Evolutionary conservation across 2,329 filamentous ascomycete species (phyloP), one percentile per base, ranked within the genome.

Genomic region (Colletotrichum cereale): DNA sequence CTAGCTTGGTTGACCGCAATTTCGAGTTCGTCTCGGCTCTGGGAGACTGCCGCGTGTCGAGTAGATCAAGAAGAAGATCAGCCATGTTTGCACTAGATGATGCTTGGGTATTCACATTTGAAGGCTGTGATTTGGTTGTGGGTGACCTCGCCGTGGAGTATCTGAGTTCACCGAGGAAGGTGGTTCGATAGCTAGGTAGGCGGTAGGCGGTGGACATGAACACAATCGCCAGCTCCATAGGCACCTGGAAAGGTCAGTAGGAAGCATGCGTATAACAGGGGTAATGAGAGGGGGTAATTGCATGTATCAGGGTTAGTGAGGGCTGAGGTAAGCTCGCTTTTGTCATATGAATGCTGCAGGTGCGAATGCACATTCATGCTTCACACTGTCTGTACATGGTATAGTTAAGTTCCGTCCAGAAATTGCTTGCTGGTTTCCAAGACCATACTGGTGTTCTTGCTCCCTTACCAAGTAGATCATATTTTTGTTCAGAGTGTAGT

Each of bases 21-120:
- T 48, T 62, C 50, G 57, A 14, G 31, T 44, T 60, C 18, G 44
- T n/a, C 26, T 60, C 58, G 31, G 53, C 26, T 26, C 12, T 53
- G 21, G 16, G 47, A 29, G 78, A 40, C 80, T 57, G 73, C 74
- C 55, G 75, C 55, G 62, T 74, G 70, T 56, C 62, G 75, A 75
- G 86, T 52, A 96, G 86, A 69, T 96, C 93, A 77, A 93, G 91
- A 48, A 97, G 86, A 21, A 92, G 86, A 78, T 96, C 93, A 56
- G 90, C 86, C 90, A 92, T 92, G 66, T 50, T 79, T 47, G 18
- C 21, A 31, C 2, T 55, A 24, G 42, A 18, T 14, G 50, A 31
- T 31, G 26, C 42, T 24, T 57, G 11, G 14, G 3, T 40, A 36
- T 29, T 40, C 47, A 38, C 31, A n/a, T 38, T 52, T 48, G n/a